Percentiles rank a stretch among this genome's conserved stretches.
Evolutionary conservation across 495 filamentous ascomycete genomes (phyloP).

Genomic region (Xylaria bambusicola): DNA sequence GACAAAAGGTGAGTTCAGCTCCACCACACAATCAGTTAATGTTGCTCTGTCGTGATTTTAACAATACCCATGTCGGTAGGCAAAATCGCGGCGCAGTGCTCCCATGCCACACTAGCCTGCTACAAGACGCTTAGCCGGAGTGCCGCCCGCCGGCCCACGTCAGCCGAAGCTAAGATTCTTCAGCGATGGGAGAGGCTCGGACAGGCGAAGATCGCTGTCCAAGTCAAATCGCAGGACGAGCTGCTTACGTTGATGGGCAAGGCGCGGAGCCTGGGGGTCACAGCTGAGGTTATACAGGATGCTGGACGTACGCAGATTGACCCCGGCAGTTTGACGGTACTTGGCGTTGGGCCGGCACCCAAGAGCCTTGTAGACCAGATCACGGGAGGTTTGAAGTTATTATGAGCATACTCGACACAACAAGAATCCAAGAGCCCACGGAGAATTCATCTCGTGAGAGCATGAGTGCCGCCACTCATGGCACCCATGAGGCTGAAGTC

Average conservation of each 20-base stretch:
- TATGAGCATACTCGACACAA: conserved; percentile 61
- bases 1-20: conserved; percentile 75
- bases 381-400: conserved; percentile 83
- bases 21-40: no score
- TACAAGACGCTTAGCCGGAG: conserved; percentile 78
- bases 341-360: conserved; percentile 86
- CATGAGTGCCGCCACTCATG: no score
- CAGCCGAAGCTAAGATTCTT: conserved; percentile 64
- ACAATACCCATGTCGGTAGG: conserved; percentile 51
- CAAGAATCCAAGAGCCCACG: no score
- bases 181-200: conserved; percentile 80
- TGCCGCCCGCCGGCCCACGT: conserved; percentile 45
- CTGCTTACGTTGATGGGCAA: conserved; percentile 72
- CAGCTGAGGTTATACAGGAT: conserved; percentile 86
- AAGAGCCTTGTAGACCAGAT: conserved; percentile 84
- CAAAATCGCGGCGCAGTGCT: conserved; percentile 95
- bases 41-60: background rate
- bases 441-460: no score
- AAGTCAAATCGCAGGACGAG: conserved; percentile 82
- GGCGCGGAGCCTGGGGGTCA: conserved; percentile 81
- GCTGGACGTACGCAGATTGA: conserved; percentile 97
- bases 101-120: conserved; percentile 95
- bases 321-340: conserved; percentile 84
- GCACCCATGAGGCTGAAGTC: no score
- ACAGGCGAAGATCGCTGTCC: conserved; percentile 90